These are phyloP conservation scores for Cucumis sativus DNA, from an alignment of 306 rosid species.

Conservation along the genomic window Cucumber_9930_V3 NC_026661.2:16474501-16475000, in stretches of 20 bases:
- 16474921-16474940: neutral
- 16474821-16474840: neutral
- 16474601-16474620: constrained; percentile 32
- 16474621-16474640: constrained; percentile 90
- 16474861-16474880: neutral
- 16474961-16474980: neutral
- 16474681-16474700: constrained; percentile 73
- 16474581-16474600: constrained; percentile 8
- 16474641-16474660: constrained; percentile 94
- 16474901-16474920: neutral
- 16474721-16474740: constrained; percentile 92
- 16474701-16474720: constrained; percentile 67
- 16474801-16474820: neutral
- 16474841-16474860: neutral
- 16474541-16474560: neutral
- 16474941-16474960: neutral
- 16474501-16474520: constrained; percentile 51
- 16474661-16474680: constrained; percentile 96
- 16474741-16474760: neutral
- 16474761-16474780: neutral
- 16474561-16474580: neutral
- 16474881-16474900: neutral
- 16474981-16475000: neutral
- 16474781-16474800: neutral
- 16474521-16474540: constrained; percentile 6